Base-by-base conservation (phyloP, 345 rosid genomes). In the Arabis hirsuta region DNA sequence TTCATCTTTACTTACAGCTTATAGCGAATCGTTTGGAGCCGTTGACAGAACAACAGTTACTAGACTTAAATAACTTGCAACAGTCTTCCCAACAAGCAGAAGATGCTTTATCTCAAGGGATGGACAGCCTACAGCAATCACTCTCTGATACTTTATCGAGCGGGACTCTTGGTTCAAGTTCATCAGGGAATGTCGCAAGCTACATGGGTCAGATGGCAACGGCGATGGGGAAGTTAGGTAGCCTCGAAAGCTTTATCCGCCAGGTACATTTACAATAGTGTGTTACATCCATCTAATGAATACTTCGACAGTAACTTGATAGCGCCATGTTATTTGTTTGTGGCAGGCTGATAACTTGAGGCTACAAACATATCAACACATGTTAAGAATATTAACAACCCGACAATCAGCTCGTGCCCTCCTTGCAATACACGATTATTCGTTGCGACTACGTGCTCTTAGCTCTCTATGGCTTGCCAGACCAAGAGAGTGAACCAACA, bases 171-270 rank as follows among this genome's bases (percentile, higher is more conserved):
- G 83, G 80, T 69, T 82, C 92, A 16, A 91, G 95, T 24, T 65
- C 96, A 26, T 85, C 93, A 14, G 93, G 89, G 34, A 85, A 88
- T 56, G 96, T 92, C 2, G 97, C 97, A 24, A 90, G 82, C 77
- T 92, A 92, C 74, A 92, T 92, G 98, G 98, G 98, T 73, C 98
- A 90, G 80, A 92, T 92, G 98, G 98, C 98, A 14, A 89, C 91
- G 98, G 98, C 98, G 16, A 92, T 92, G 98, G 98, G 98, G 71
- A 92, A 90, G 73, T 86, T 92, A 47, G 98, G 96, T 50, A 90
- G 93, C 20, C 82, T 92, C 0, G 96, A 92, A 75, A 90, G 91
- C 26, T 92, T 92, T 79, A 85, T 90, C 56, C 84, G 81, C 48
- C 96, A 90, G 96, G 98, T 84, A 77, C 39, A n/a, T 36, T 19